Evolutionary conservation across 225 moss, liverwort and hornwort species (phyloP).

Genomic region (Marchantia polymorpha): DNA sequence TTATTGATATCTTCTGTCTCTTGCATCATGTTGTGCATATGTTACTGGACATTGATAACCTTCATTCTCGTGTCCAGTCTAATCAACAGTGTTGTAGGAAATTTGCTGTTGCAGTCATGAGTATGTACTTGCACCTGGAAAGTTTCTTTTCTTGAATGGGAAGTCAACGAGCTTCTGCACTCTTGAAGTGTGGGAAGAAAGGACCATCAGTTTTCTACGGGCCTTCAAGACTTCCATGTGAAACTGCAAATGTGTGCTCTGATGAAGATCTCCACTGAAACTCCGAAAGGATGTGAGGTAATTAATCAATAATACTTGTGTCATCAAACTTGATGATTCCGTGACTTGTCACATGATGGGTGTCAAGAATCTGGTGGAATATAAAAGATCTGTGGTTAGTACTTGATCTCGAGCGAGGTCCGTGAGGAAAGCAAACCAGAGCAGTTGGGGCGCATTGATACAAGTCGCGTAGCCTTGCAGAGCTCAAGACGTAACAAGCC

Average conservation of each 20-base stretch:
- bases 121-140: neutral
- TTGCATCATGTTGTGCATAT: too few relatives aligned
- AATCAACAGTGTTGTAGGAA: neutral
- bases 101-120: neutral
- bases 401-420: neutral
- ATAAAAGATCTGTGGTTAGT: neutral
- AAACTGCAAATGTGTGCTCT: neutral
- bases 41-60: too few relatives aligned
- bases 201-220: neutral
- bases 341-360: too few relatives aligned
- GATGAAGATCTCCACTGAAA: too few relatives aligned
- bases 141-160: neutral
- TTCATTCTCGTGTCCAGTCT: too few relatives aligned
- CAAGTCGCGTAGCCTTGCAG: neutral
- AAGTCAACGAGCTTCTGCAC: neutral
- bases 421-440: neutral
- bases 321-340: too few relatives aligned
- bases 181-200: neutral
- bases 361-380: too few relatives aligned
- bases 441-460: neutral
- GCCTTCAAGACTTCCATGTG: neutral
- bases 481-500: neutral
- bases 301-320: too few relatives aligned
- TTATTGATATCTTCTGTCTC: too few relatives aligned
- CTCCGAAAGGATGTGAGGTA: too few relatives aligned